Base-by-base conservation (phyloP, 202 grass and related monocot species). In the Panicum hallii region DNA sequence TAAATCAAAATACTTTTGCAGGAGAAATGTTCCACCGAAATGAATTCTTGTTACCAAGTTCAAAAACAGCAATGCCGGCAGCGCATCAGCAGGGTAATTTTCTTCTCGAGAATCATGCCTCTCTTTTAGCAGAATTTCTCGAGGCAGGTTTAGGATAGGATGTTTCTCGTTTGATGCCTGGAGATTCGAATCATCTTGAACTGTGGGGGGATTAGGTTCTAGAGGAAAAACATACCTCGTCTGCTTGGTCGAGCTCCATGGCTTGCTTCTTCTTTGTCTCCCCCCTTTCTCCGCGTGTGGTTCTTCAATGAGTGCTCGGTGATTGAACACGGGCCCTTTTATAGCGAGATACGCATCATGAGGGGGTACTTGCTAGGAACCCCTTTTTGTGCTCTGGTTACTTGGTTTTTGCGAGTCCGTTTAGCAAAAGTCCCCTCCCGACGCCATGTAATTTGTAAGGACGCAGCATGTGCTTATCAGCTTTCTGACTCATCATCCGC, bases 401-500 rank as follows among this genome's bases (percentile, higher is more conserved):
- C 62, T 74, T 79, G 58, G 52, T 61, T 11, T 61, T 13, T 79
- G 20, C 34, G 32, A 69, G 20, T 73, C 63, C 50, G 54, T 19
- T 14, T 43, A 53, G 50, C 17, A 44, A 44, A 62, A 53, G 48
- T 15, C 78, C 19, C 78, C 85, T 15, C 72, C 28, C 72, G 86
- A 45, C 1, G 64, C 40, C 61, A 49, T 73, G 55, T 26, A 56
- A 22, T 56, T 20, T 56, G 17, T 11, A 73, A 80, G 26, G 45
- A 17, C 34, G n/a, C 6, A 36, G 17, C 84, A 83, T 83, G 88
- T 90, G 79, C 50, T 83, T 45, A 43, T 82, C 69, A 75, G 34
- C 84, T 87, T 86, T 75, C 49, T 64, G 80, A 75, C 69, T 87
- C 84, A 75, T 79, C 84, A 83, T 38, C 36, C 40, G 36, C 41